Evolutionary conservation across 495 filamentous ascomycete species (phyloP), one percentile per base, ranked within the genome.

Genomic region (Trichoderma reesei): DNA sequence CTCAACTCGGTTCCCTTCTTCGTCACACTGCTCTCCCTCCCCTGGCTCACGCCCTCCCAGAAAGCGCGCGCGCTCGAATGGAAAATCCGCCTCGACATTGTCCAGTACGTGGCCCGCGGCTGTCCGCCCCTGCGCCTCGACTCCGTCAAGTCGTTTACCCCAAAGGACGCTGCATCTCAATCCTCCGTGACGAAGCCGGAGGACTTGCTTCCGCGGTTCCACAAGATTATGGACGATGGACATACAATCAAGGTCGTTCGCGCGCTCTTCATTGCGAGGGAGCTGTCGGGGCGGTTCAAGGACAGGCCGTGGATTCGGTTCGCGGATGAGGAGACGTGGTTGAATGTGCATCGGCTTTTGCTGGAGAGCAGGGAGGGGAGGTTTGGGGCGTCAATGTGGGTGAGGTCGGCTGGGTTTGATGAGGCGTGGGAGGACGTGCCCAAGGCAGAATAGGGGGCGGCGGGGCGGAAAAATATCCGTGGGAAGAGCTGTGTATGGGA

Each of bases 181-280:
- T 31, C n/a, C 37, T 16, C 7, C 20, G 54, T 64, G 41, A 37
- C 39, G 41, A 37, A 36, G 34, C 9, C 34, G 7, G 16, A 76
- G 46, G 75, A 79, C 2, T 71, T 92, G 20, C 80, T 90, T 59
- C 68, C 79, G 10, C 76, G 85, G 5, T 75, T 86, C 10, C 75
- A 78, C 42, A 64, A 65, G 18, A 77, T 84, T 44, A 31, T 42
- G 13, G 92, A 96, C 67, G 90, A 96, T 72, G 91, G 92, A 0
- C 92, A 97, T 72, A 72, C 83, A 33, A 74, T 83, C 60, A 96
- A 97, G 73, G 71, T 94, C 5, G 78, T 85, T 20, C 75, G 92
- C 37, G 89, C 91, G 3, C 68, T 91, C 13, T 77, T 84, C 59
- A 48, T 78, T 39, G 76, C 73, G 64, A 67, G 71, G 59, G 64